A percentile compares a stretch with the other conserved stretches of the same genome.
These are phyloP conservation scores for Blastocrithidia nonstop DNA, from an alignment of 208 protist genomes.

Conservation along the genomic window DNA sequence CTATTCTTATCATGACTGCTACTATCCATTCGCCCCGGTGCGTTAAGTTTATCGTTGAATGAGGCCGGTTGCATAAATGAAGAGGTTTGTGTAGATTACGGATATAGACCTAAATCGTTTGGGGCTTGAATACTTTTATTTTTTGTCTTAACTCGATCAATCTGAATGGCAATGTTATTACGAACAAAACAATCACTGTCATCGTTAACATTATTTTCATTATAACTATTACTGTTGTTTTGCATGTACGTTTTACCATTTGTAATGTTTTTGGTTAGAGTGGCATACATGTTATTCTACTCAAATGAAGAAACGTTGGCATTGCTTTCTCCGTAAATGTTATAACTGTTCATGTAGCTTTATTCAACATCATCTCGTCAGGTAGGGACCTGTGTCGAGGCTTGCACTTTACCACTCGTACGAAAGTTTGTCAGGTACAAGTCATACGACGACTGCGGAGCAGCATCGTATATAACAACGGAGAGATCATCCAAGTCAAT, in stretches of 20 bases:
- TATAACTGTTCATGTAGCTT: neutral
- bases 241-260: too few species aligned
- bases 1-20: too few species aligned
- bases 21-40: too few species aligned
- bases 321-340: constrained; percentile 1
- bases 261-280: neutral
- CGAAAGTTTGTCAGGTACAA: constrained; percentile 71
- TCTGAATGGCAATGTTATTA: constrained; percentile 46
- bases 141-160: constrained; percentile 29
- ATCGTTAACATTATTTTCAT: too few species aligned
- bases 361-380: constrained; percentile 40
- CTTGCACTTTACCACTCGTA: constrained; percentile 27
- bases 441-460: constrained; percentile 75
- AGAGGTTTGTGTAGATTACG: too few species aligned
- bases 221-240: neutral
- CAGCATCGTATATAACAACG: constrained; percentile 38
- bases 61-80: too few species aligned
- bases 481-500: constrained; percentile 66
- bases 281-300: neutral
- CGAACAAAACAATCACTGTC: too few species aligned
- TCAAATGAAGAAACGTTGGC: neutral
- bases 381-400: constrained; percentile 30
- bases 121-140: constrained; percentile 25
- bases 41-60: too few species aligned
- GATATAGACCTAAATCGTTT: constrained; percentile 63